These are phyloP conservation scores for Cryptococcus jaspeensis DNA, from an alignment of 1,284 basidiomycete species.

Conservation along the genomic window DNA sequence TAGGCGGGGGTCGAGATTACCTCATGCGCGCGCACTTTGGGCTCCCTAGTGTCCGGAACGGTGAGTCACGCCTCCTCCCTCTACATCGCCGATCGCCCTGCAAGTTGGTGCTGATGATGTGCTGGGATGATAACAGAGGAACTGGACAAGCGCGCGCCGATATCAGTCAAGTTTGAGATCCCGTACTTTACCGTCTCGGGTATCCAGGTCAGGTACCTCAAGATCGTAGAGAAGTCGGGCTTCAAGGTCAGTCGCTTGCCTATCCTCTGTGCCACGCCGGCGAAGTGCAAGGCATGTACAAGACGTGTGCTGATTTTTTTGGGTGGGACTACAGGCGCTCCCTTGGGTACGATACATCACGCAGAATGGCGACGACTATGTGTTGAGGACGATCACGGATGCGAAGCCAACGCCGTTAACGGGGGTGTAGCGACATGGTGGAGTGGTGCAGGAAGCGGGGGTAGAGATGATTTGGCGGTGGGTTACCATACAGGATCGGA, in stretches of 20 bases:
- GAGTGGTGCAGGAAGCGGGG: too few species aligned
- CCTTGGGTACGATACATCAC: slow-evolving; percentile 43
- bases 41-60: slow-evolving; percentile 80
- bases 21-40: slow-evolving; percentile 96
- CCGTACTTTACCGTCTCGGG: slow-evolving; percentile 97
- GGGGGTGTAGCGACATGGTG: not conserved
- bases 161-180: slow-evolving; percentile 96
- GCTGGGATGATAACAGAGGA: slow-evolving; percentile 59
- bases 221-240: slow-evolving; percentile 97
- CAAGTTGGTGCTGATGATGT: too few species aligned
- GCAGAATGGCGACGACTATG: slow-evolving; percentile 93
- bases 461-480: too few species aligned
- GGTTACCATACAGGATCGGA: too few species aligned
- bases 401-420: slow-evolving; percentile 25
- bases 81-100: not conserved
- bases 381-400: slow-evolving; percentile 49
- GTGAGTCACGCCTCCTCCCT: slow-evolving; percentile 54
- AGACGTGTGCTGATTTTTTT: not conserved
- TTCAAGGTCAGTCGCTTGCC: slow-evolving; percentile 65
- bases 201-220: slow-evolving; percentile 88
- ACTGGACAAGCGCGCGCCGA: slow-evolving; percentile 84
- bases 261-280: slow-evolving; percentile 56
- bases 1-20: slow-evolving; percentile 89
- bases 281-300: too few species aligned
- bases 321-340: not conserved